A percentile compares a stretch with the other conserved stretches of the same genome.
These are phyloP conservation scores for Suillus occidentalis DNA, from an alignment of 768 basidiomycete species.

Conservation along the genomic window DNA sequence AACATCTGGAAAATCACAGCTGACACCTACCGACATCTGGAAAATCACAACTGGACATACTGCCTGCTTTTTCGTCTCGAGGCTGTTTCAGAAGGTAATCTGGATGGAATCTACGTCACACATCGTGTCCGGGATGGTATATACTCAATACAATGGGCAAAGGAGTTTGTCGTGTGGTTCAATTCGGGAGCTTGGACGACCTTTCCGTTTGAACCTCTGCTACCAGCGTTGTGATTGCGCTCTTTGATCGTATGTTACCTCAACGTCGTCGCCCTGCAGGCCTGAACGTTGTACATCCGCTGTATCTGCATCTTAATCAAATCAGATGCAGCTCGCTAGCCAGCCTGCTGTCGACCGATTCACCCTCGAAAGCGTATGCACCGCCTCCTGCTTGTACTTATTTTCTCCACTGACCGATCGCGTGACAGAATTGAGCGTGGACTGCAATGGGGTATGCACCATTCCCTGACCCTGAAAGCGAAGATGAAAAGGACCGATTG, in stretches of 20 bases:
- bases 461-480: conserved; percentile 36
- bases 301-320: conserved; percentile 33
- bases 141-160: conserved; percentile 19
- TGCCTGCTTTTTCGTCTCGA: conserved; percentile 28
- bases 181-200: conserved; percentile 26
- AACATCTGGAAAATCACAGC: conserved; percentile 1
- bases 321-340: conserved; percentile 22
- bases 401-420: conserved; percentile 23
- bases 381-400: conserved; percentile 30
- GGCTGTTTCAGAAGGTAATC: neutral
- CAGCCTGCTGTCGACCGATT: conserved; percentile 28
- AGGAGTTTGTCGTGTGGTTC: conserved; percentile 37
- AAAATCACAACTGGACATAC: conserved; percentile 6
- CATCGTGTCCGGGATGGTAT: conserved; percentile 46
- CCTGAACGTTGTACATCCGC: conserved; percentile 6
- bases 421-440: conserved; percentile 39
- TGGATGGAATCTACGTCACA: conserved; percentile 18
- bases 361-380: conserved; percentile 30
- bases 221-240: conserved; percentile 29
- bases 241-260: conserved; percentile 27
- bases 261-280: neutral
- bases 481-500: conserved; percentile 18
- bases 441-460: conserved; percentile 53
- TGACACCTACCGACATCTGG: neutral
- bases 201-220: conserved; percentile 27